Evolutionary conservation across 805 yeast species (phyloP).

Genomic region (Zygosaccharomyces lentus): DNA sequence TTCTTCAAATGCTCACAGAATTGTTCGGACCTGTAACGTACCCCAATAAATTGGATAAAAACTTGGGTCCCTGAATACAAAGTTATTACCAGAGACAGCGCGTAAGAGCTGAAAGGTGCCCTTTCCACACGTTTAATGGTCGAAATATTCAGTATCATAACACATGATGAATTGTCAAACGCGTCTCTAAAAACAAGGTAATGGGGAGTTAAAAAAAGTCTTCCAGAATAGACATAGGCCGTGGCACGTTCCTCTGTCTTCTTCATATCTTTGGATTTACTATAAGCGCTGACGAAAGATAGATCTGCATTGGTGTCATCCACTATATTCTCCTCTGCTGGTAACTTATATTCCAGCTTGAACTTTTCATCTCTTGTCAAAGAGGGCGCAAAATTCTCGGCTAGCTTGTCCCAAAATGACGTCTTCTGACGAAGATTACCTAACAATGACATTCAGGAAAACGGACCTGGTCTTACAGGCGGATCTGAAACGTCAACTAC

Average conservation of each 20-base stretch:
- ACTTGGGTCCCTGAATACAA: slow-evolving; percentile 63
- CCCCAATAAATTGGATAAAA: slow-evolving; percentile 70
- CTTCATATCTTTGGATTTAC: slow-evolving; percentile 15
- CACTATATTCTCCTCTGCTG: slow-evolving; percentile 61
- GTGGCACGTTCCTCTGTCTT: slow-evolving; percentile 18
- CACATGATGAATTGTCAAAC: slow-evolving; percentile 63
- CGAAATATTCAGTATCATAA: slow-evolving; percentile 66
- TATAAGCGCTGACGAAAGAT: slow-evolving; percentile 31
- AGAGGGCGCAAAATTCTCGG: slow-evolving; percentile 35
- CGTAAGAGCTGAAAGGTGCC: slow-evolving; percentile 67
- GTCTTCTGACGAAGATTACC: slow-evolving; percentile 45
- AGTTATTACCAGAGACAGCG: slow-evolving; percentile 70
- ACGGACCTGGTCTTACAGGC: background rate
- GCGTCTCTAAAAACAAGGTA: slow-evolving; percentile 71
- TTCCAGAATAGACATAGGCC: slow-evolving; percentile 50
- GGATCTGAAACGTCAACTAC: background rate
- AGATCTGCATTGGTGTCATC: slow-evolving; percentile 68
- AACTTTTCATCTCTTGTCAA: slow-evolving; percentile 68
- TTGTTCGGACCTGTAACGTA: slow-evolving; percentile 71
- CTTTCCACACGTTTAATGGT: slow-evolving; percentile 83
- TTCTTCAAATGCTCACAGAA: slow-evolving; percentile 68
- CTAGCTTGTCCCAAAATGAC: slow-evolving; percentile 40
- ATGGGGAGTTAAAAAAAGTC: slow-evolving; percentile 66
- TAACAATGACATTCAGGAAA: slow-evolving; percentile 43
- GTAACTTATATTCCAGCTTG: slow-evolving; percentile 62